These are phyloP conservation scores for Sugiyamaella chiloensis DNA, from an alignment of 805 yeast genomes.

Conservation along the genomic window DNA sequence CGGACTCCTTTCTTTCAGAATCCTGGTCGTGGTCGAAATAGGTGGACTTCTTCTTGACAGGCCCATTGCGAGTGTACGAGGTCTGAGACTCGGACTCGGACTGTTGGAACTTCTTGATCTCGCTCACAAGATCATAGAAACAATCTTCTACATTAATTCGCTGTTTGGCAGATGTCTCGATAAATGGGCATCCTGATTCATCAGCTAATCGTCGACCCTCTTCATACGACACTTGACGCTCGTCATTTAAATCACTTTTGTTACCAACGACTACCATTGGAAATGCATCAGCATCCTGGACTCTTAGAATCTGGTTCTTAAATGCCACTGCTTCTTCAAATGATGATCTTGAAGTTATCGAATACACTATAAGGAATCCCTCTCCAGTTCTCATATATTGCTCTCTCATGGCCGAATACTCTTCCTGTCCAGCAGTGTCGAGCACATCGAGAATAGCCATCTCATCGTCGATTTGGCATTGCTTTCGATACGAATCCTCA, in stretches of 20 bases:
- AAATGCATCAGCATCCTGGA: constrained; percentile 44
- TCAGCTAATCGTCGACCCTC: constrained; percentile 80
- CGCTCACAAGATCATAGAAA: constrained; percentile 50
- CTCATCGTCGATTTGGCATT: constrained; percentile 76
- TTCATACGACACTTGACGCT: constrained; percentile 75
- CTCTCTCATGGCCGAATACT: constrained; percentile 88
- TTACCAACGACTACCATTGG: constrained; percentile 94
- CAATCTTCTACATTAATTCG: constrained; percentile 87
- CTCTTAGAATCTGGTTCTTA: constrained; percentile 73
- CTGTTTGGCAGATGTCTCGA: constrained; percentile 92
- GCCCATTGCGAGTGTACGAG: background rate
- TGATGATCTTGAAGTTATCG: constrained; percentile 76
- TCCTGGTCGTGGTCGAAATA: background rate
- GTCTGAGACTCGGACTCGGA: constrained; percentile 3
- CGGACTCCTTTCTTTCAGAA: background rate
- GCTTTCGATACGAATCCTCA: constrained; percentile 73
- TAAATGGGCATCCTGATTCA: constrained; percentile 58
- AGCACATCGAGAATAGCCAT: constrained; percentile 79
- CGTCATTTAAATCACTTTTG: constrained; percentile 73
- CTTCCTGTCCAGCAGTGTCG: constrained; percentile 99
- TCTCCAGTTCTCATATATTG: constrained; percentile 96
- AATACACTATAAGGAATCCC: constrained; percentile 84
- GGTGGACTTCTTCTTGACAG: constrained; percentile 1
- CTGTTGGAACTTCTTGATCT: constrained; percentile 19
- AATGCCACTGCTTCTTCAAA: constrained; percentile 82